Evolutionary conservation across 352 stramenopile species (phyloP), one percentile per base, ranked within the genome.

Genomic region (Phytophthora hibernalis): DNA sequence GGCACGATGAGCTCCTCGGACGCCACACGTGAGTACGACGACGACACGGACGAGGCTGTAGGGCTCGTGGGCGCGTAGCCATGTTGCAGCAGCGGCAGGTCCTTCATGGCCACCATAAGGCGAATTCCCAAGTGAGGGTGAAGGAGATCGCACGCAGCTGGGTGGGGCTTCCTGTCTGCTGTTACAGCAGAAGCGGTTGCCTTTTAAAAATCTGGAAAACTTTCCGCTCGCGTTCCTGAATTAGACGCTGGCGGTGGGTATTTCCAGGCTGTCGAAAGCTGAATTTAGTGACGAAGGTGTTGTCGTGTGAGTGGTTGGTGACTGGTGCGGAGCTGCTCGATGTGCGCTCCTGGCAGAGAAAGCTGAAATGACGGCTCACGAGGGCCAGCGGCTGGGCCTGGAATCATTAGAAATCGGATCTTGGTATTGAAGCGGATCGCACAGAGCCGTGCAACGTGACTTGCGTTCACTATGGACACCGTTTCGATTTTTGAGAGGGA

Each of bases 1-100:
- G 87, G 87, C 48, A 95, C 84, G n/a, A 95, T 85, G 47, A 95
- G 82, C 49, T 91, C 83, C 54, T 95, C 83, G 26, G 83, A 92
- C 22, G 87, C 85, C 51, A 92, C 70, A 22, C 85, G 83, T 20
- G 84, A 77, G 62, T 81, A 80, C 35, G 78, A 76, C 10, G 76
- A 84, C 43, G 79, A 84, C 51, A 81, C 76, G 52, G 74, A 81
- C 54, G 79, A 87, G n/a, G 68, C 68, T 54, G 72, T 77, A 37
- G 66, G 74, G 60, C 70, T 79, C 42, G 70, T 67, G 47, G 62
- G 66, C 33, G 57, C 53, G 47, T 80, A 71, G 26, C 42, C 54
- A 63, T 84, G 79, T 59, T 90, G 83, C 38, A 92, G 70, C 43
- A 92, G 70, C 54, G 83, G 79, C 26, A 84, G 40, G 37, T 83